These are phyloP conservation scores for Amylocystis lapponica DNA, from an alignment of 768 basidiomycete species.

Conservation along the genomic window DNA sequence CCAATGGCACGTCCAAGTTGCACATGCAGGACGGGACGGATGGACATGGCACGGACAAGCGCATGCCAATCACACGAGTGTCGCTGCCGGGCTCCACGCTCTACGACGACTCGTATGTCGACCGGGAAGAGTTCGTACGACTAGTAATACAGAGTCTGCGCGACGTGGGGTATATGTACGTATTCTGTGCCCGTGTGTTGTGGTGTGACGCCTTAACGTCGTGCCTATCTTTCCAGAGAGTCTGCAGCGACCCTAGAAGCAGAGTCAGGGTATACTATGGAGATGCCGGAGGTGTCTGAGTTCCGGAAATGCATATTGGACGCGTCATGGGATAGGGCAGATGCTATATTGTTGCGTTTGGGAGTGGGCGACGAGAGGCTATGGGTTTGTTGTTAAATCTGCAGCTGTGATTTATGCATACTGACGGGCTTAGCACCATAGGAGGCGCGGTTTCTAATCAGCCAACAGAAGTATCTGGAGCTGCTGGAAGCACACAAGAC, in stretches of 20 bases:
- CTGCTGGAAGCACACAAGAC: constrained; percentile 77
- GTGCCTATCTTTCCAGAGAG: constrained; percentile 45
- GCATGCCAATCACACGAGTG: constrained; percentile 45
- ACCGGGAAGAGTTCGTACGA: constrained; percentile 88
- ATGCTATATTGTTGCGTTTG: constrained; percentile 58
- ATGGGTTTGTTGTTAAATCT: constrained; percentile 44
- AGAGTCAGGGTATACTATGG: constrained; percentile 88
- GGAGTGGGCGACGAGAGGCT: constrained; percentile 69
- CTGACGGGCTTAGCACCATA: constrained; percentile 22
- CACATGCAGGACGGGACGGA: constrained; percentile 4
- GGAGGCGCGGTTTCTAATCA: constrained; percentile 84
- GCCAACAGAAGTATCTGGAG: constrained; percentile 95
- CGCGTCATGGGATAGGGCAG: constrained; percentile 77
- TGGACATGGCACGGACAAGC: constrained; percentile 12
- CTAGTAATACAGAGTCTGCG: constrained; percentile 84
- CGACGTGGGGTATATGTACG: constrained; percentile 70
- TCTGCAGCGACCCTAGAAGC: constrained; percentile 85
- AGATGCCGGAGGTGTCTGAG: constrained; percentile 67
- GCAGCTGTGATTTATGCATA: neutral
- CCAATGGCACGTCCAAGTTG: constrained; percentile 15
- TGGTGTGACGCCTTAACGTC: constrained; percentile 7
- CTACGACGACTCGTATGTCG: constrained; percentile 72
- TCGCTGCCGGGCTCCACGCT: constrained; percentile 66
- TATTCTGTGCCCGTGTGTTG: constrained; percentile 4
- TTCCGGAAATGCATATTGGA: constrained; percentile 78